Evolutionary conservation across 1,284 basidiomycete genomes (phyloP).

Genomic region (Ceratobasidium papillatum): DNA sequence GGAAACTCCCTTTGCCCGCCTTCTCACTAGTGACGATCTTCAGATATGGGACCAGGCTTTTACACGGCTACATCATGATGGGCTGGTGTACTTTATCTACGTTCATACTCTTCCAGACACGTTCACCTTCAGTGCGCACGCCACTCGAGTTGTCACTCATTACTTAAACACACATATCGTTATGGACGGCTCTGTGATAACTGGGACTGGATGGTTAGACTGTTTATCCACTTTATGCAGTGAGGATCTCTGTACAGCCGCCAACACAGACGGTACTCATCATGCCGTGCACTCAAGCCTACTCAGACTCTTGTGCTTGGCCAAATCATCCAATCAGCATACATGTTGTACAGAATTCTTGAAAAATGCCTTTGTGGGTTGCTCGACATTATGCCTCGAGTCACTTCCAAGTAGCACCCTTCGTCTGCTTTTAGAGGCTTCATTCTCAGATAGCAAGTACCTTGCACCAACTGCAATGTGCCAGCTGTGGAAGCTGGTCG

Average conservation of each 20-base stretch:
- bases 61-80: too few species aligned
- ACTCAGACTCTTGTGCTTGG: neutral
- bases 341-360: neutral
- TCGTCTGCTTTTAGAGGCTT: neutral
- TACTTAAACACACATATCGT: too few species aligned
- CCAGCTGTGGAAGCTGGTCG: neutral
- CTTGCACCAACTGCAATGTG: conserved; percentile 1
- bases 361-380: neutral
- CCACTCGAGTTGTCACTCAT: neutral
- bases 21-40: neutral
- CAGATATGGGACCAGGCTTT: neutral
- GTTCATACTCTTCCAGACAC: neutral
- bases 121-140: neutral
- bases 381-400: neutral
- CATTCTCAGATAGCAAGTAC: neutral
- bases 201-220: neutral
- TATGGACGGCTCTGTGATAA: too few species aligned
- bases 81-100: too few species aligned
- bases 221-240: neutral
- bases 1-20: neutral
- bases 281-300: neutral
- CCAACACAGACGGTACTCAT: neutral
- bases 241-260: neutral
- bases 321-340: neutral
- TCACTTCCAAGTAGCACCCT: neutral